Conservation (phyloP, 805 yeast genomes). For the Candida saitoana region DNA sequence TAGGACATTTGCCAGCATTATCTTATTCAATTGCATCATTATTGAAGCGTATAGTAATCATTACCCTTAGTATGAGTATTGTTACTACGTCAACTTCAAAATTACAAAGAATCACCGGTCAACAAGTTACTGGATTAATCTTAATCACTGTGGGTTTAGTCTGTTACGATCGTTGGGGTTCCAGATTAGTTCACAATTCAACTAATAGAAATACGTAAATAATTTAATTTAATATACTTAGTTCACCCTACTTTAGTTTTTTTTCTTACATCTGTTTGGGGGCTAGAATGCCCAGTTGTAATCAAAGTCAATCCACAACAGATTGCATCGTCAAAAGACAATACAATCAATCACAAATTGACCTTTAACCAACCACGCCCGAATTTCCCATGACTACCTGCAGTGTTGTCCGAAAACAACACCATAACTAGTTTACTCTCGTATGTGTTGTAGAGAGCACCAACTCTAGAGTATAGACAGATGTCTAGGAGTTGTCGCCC, state of each 20-base stretch:
- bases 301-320: constrained; percentile 5
- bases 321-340: not conserved
- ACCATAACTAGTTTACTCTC: constrained; percentile 38
- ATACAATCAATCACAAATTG: not conserved
- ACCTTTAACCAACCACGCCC: constrained; percentile 30
- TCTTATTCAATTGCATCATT: constrained; percentile 83
- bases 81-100: constrained; percentile 32
- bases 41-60: constrained; percentile 84
- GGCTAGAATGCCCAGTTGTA: constrained; percentile 39
- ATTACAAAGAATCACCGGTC: constrained; percentile 28
- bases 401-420: constrained; percentile 1
- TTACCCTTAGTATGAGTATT: constrained; percentile 60
- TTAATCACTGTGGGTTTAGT: constrained; percentile 55
- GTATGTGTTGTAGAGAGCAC: constrained; percentile 50
- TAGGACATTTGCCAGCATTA: constrained; percentile 79
- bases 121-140: constrained; percentile 47
- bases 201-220: not conserved
- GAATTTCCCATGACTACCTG: constrained; percentile 39
- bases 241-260: too few species aligned
- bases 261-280: constrained; percentile 33
- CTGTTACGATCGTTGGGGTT: constrained; percentile 64
- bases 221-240: not conserved
- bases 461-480: constrained; percentile 29
- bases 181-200: constrained; percentile 13
- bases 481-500: constrained; percentile 33